phyloP scores from a whole-genome alignment of 148 eudicot species.

The Diospyros lotus region DNA sequence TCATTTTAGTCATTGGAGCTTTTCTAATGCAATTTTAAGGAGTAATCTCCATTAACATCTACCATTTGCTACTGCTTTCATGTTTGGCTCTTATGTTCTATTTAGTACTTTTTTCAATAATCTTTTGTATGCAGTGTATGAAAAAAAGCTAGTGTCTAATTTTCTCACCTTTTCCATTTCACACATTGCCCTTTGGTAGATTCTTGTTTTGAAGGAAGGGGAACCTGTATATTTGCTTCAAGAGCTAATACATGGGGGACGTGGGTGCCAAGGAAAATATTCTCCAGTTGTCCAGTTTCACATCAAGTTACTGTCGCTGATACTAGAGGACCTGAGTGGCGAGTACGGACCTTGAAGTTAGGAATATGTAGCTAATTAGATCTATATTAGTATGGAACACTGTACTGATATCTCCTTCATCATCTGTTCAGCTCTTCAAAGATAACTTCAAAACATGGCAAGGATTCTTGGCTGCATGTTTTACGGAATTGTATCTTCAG shows the following conservation, averaged over 20 bases:
- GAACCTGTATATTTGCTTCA: constrained; percentile 51
- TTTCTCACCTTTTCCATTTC: background rate
- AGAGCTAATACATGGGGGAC: constrained; percentile 53
- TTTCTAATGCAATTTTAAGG: no score
- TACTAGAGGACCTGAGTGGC: constrained; percentile 39
- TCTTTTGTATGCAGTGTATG: no score
- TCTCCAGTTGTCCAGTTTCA: constrained; percentile 54
- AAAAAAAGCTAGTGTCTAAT: no score
- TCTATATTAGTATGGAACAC: no score
- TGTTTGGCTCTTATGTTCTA: no score
- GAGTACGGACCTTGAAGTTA: constrained; percentile 38
- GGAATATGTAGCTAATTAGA: background rate
- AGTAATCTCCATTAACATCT: no score
- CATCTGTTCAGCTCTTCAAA: constrained; percentile 25
- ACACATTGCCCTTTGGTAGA: constrained; percentile 23
- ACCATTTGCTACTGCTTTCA: no score
- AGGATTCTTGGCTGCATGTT: constrained; percentile 42
- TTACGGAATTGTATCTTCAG: constrained; percentile 42
- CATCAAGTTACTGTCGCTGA: constrained; percentile 43
- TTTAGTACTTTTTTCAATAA: no score
- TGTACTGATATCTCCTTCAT: background rate
- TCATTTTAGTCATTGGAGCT: background rate
- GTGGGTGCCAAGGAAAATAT: constrained; percentile 46
- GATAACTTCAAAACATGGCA: constrained; percentile 30
- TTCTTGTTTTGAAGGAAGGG: constrained; percentile 54